These are phyloP conservation scores for Dactylellina parvicollis DNA, from an alignment of 2,329 filamentous ascomycete species.

Conservation along the genomic window DNA sequence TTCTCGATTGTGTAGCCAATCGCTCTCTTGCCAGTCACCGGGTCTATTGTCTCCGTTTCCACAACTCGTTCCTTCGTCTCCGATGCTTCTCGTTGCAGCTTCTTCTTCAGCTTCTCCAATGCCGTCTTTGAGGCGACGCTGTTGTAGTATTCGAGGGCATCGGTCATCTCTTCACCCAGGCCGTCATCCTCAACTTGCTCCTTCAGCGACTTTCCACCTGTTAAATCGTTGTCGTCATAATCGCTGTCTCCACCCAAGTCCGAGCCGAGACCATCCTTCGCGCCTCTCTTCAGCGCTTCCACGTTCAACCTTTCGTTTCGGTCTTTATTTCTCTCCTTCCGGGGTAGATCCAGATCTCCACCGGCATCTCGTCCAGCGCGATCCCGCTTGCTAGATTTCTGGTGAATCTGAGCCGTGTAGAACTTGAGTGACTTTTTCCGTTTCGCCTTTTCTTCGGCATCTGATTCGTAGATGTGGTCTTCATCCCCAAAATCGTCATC, in stretches of 20 bases:
- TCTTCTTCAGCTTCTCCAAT: conserved; percentile 67
- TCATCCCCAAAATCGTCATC: conserved; percentile 96
- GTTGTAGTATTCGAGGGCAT: conserved; percentile 86
- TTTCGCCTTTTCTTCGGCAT: conserved; percentile 84
- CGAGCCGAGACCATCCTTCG: conserved; percentile 72
- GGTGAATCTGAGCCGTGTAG: conserved; percentile 96
- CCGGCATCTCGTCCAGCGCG: conserved; percentile 77
- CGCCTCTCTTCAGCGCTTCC: conserved; percentile 76
- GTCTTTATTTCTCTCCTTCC: conserved; percentile 87
- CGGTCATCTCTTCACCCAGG: too few species aligned
- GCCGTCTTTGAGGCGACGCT: conserved; percentile 70
- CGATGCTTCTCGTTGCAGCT: conserved; percentile 76
- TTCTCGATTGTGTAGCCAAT: conserved; percentile 95
- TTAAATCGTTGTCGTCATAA: conserved; percentile 50
- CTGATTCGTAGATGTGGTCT: conserved; percentile 76
- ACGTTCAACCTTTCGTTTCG: conserved; percentile 84
- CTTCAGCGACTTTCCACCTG: conserved; percentile 54
- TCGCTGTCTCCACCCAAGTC: conserved; percentile 68
- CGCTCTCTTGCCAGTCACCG: conserved; percentile 77
- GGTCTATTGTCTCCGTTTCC: conserved; percentile 68
- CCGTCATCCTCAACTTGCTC: conserved; percentile 53
- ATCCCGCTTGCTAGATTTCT: conserved; percentile 88
- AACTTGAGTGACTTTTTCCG: conserved; percentile 94
- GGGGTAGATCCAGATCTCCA: conserved; percentile 83
- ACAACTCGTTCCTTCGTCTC: conserved; percentile 68